Conservation (phyloP, 257 asterid species). For the Penstemon eatonii region DNA sequence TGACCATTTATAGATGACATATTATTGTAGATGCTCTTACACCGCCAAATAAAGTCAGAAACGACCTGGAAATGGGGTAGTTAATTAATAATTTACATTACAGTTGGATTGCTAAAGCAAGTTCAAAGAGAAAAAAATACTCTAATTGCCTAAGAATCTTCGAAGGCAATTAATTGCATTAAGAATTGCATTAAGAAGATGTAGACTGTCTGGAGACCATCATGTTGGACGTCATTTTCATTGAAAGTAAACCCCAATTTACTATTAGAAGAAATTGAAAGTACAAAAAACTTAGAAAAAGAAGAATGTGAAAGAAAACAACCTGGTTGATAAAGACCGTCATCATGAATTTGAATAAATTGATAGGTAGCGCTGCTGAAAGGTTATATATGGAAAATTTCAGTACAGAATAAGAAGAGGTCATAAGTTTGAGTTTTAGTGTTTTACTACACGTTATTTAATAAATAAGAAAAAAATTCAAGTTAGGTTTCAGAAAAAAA, state of each 20-base stretch:
- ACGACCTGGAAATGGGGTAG: too few relatives aligned
- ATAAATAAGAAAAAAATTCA: too few relatives aligned
- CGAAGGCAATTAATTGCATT: background rate
- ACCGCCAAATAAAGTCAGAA: too few relatives aligned
- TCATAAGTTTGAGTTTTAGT: too few relatives aligned
- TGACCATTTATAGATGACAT: too few relatives aligned
- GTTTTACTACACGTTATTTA: too few relatives aligned
- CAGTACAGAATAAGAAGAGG: too few relatives aligned
- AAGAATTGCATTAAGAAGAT: too few relatives aligned
- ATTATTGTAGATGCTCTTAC: too few relatives aligned
- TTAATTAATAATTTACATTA: too few relatives aligned
- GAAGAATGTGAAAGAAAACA: background rate
- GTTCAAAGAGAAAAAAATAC: background rate
- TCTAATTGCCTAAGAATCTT: background rate
- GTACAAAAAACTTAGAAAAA: conserved; percentile 1
- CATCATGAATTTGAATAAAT: background rate
- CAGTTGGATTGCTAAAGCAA: background rate
- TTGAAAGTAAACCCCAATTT: conserved; percentile 16
- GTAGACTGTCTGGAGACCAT: background rate
- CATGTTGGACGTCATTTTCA: conserved; percentile 27
- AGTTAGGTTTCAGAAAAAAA: too few relatives aligned
- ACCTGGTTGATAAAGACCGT: conserved; percentile 23
- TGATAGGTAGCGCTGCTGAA: background rate
- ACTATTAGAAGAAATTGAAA: conserved; percentile 1
- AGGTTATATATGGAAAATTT: too few relatives aligned